A percentile compares a stretch with the other conserved stretches of the same genome.
Conservation (phyloP, 2,329 filamentous ascomycete genomes). For the Exophiala oligosperma region DNA sequence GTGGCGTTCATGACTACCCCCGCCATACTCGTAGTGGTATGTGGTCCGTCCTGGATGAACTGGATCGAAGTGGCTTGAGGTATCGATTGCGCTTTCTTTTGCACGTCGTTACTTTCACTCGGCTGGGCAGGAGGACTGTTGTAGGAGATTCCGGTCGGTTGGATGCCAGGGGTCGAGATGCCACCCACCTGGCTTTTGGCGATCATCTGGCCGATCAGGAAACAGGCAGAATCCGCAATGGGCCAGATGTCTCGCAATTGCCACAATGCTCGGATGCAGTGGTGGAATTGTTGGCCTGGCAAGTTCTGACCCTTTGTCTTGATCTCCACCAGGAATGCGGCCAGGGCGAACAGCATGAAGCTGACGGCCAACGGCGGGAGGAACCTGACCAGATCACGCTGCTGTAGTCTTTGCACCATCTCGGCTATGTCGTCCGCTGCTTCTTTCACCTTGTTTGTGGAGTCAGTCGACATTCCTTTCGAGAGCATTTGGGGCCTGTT, state of each 20-base stretch:
- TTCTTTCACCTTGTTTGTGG: constrained; percentile 19
- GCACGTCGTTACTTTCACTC: neutral
- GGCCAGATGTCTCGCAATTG: constrained; percentile 23
- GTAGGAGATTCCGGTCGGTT: constrained; percentile 3
- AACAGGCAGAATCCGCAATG: constrained; percentile 23
- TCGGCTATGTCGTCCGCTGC: constrained; percentile 19
- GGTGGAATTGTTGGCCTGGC: constrained; percentile 19
- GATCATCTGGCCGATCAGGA: constrained; percentile 25
- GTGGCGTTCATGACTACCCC: too few species aligned
- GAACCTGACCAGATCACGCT: constrained; percentile 18
- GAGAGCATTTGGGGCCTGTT: constrained; percentile 18
- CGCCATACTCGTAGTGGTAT: too few species aligned
- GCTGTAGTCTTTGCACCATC: constrained; percentile 14
- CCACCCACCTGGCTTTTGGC: constrained; percentile 17
- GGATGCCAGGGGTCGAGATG: constrained; percentile 9
- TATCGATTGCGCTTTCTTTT: neutral
- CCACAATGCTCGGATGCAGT: constrained; percentile 20
- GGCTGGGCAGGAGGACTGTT: neutral
- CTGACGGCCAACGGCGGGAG: constrained; percentile 20
- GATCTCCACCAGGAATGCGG: constrained; percentile 23
- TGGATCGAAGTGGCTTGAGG: neutral
- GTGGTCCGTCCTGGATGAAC: too few species aligned
- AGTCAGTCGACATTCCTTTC: constrained; percentile 1
- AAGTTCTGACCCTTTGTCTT: constrained; percentile 16
- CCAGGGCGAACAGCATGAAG: constrained; percentile 23